These are phyloP conservation scores for Ophiosphaerella korrae DNA, from an alignment of 2,329 filamentous ascomycete genomes.

Conservation along the genomic window DNA sequence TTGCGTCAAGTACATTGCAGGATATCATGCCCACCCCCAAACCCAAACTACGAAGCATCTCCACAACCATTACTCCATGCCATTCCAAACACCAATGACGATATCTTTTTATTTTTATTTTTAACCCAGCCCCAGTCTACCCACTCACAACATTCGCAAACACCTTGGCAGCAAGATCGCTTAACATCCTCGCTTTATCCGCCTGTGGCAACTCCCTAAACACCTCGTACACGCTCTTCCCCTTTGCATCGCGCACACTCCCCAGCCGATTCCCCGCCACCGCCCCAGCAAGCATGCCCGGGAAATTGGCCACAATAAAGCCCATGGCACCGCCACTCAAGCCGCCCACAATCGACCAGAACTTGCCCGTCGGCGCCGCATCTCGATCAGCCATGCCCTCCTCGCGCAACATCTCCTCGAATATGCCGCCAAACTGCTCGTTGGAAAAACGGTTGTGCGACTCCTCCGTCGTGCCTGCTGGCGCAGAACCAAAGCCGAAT, in stretches of 20 bases:
- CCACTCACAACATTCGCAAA: conserved; percentile 73
- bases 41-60: too few species aligned
- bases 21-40: too few species aligned
- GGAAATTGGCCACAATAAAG: conserved; percentile 93
- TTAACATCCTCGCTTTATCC: conserved; percentile 80
- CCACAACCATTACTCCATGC: too few species aligned
- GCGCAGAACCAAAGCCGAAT: conserved; percentile 63
- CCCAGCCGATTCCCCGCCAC: conserved; percentile 94
- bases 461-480: conserved; percentile 51
- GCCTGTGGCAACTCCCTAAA: conserved; percentile 85
- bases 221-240: conserved; percentile 93
- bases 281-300: conserved; percentile 84
- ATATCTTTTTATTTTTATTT: too few species aligned
- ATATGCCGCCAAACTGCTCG: conserved; percentile 79
- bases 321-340: conserved; percentile 87
- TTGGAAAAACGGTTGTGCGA: conserved; percentile 65
- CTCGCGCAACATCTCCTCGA: conserved; percentile 60
- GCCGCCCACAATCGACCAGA: conserved; percentile 87
- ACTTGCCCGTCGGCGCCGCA: conserved; percentile 68
- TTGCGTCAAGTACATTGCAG: too few species aligned
- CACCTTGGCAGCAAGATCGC: conserved; percentile 83
- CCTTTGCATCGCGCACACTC: conserved; percentile 83
- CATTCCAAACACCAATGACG: too few species aligned
- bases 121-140: background rate
- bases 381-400: conserved; percentile 72